Evolutionary conservation across 176 grass and related monocot species (phyloP), one percentile per base, ranked within the genome.

Genomic region (Saccharum spontaneum): DNA sequence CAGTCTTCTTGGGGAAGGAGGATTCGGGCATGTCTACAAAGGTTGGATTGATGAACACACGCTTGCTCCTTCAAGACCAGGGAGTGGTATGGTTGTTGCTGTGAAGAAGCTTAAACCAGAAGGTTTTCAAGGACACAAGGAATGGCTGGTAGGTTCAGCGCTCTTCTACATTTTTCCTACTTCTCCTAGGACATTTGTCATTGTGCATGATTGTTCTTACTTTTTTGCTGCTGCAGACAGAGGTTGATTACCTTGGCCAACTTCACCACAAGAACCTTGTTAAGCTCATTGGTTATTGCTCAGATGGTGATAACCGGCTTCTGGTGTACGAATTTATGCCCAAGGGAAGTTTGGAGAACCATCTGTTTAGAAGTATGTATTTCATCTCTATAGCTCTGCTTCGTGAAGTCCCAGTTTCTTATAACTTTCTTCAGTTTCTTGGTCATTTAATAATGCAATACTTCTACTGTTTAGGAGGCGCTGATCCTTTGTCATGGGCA

Each of bases 101-200:
- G 91, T 98, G 63, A 98, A 98, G 68, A 98, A 91, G 74, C 91
- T 98, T 52, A 98, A 98, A 60, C 95, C 90, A 41, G 95, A 98
- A 90, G 89, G 93, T 67, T 93, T 93, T 82, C 95, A 98, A 77
- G 95, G 95, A 50, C 95, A 98, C 87, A 98, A 91, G 89, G 95
- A 95, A 67, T 98, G 95, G 95, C 93, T 98, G 90, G 95, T 98
- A 88, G 8, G 85, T 74, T 87, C 79, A 68, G 16, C 13, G 43
- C 11, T 85, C 67, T 66, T 82, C 17, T 59, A 28, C 67, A 74
- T 74, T 59, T 66, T 95, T 59, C 72, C 37, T 76, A 67, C 28
- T 37, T 28, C 28, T 28, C 37, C 39, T 24, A 82, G 57, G 66
- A 37, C 2, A 66, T 72, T 44, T 87, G 20, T 60, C 7, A 20